Base-by-base conservation (phyloP, 1,284 basidiomycete genomes). In the Puccinia coronata region DNA sequence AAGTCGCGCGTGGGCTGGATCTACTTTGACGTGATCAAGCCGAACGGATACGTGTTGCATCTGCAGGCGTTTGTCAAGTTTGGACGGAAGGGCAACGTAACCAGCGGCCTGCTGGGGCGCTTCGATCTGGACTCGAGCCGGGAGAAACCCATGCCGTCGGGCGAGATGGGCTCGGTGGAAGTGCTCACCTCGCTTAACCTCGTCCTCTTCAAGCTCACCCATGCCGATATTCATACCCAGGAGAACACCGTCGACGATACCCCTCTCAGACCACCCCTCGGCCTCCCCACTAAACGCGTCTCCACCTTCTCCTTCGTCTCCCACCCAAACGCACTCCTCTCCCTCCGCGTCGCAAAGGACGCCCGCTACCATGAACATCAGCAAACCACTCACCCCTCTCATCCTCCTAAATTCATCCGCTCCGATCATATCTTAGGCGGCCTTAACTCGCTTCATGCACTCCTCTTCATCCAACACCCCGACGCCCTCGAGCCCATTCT, bases 281-380 rank as follows among this genome's bases (percentile, higher is more conserved):
- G 55, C 16, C 25, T 76, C 14, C 57, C 74, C 47, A 76, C 74
- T 12, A 76, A 76, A 63, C 43, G 75, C 5, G 25, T 78, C 28
- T 65, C 75, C 4, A 47, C 67, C 23, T 78, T 49, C 39, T 67
- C 61, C 4, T 78, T 51, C 25, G 61, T 69, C 47, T 78, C 75
- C 12, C 75, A 78, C 47, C 61, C 43, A 16, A 18, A 49, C 14
- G 43, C 57, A 6, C 55, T 61, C 31, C 11, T 78, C 28, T 78
- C 61, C 23, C 69, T 78, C 49, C 28, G 61, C 8, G 63, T 51
- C 43, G 75, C 63, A 18, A 67, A 69, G 36, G 75, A 78, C 25
- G 75, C 59, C 28, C 47, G 75, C 34, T 77, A 77, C 57, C 75
- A 77, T 67, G 75, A 77, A 77, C 36, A 61, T n/a, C 75, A 77